Percentiles rank a stretch among this genome's conserved stretches.
phyloP scores from a whole-genome alignment of 2,329 filamentous ascomycete species.

The Aureobasidium namibiae region DNA sequence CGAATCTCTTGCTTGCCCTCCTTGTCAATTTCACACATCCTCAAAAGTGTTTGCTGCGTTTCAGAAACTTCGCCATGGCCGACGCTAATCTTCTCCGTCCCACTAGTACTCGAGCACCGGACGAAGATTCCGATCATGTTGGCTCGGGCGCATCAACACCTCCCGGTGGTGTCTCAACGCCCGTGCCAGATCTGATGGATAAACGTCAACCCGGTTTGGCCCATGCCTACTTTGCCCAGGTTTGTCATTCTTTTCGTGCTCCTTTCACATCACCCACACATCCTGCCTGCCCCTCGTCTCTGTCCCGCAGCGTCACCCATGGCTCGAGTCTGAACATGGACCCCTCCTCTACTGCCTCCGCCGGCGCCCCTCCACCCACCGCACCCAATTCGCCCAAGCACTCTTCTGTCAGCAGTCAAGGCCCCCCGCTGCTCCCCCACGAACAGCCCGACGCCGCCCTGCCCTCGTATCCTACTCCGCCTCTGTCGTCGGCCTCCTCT shows the following conservation, averaged over 20 bases:
- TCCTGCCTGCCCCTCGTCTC: slow-evolving; percentile 15
- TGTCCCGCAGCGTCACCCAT: slow-evolving; percentile 12
- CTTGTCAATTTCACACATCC: not conserved
- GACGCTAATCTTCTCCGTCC: slow-evolving; percentile 28
- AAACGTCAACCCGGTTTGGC: slow-evolving; percentile 89
- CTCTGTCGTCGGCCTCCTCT: slow-evolving; percentile 33
- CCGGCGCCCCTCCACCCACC: slow-evolving; percentile 20
- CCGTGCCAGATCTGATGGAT: slow-evolving; percentile 86
- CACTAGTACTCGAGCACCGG: slow-evolving; percentile 43
- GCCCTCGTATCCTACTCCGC: slow-evolving; percentile 32
- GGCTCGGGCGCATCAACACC: slow-evolving; percentile 76
- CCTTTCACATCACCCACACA: slow-evolving; percentile 12
- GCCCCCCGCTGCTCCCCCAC: slow-evolving; percentile 29
- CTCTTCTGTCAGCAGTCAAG: slow-evolving; percentile 15
- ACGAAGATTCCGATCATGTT: slow-evolving; percentile 67
- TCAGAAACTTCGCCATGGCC: slow-evolving; percentile 23
- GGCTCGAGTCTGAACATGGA: slow-evolving; percentile 16
- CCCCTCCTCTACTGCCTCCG: slow-evolving; percentile 12
- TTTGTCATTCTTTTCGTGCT: slow-evolving; percentile 70
- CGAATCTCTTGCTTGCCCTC: not conserved
- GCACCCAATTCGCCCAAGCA: slow-evolving; percentile 27
- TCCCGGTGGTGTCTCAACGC: slow-evolving; percentile 77
- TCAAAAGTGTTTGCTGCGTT: slow-evolving; percentile 14
- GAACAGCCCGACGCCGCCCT: slow-evolving; percentile 20
- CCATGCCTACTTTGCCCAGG: slow-evolving; percentile 97